Conservation (phyloP, 2,329 filamentous ascomycete species). For the Microascus cirrosus region DNA sequence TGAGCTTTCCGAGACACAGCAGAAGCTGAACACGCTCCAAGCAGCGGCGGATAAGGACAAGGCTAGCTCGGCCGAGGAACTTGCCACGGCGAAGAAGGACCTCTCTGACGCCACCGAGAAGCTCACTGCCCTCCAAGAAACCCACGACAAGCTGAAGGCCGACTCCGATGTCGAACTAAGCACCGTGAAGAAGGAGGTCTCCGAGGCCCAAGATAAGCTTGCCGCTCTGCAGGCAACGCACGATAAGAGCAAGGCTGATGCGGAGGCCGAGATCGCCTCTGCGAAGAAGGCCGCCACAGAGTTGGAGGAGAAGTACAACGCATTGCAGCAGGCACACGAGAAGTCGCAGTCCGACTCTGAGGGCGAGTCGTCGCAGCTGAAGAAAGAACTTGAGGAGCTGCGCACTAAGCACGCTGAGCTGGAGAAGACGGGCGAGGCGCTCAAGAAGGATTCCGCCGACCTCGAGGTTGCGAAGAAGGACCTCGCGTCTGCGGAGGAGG, state of each 20-base stretch:
- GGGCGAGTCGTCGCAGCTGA: background rate
- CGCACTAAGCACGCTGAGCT: constrained; percentile 6
- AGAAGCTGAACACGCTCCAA: constrained; percentile 17
- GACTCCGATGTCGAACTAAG: constrained; percentile 16
- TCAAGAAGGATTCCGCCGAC: constrained; percentile 14
- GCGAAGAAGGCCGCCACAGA: constrained; percentile 17
- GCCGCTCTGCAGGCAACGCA: constrained; percentile 7
- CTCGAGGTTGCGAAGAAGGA: constrained; percentile 19
- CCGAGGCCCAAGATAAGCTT: constrained; percentile 16
- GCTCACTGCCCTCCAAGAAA: constrained; percentile 9
- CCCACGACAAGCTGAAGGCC: constrained; percentile 12
- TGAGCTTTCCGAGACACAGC: constrained; percentile 15
- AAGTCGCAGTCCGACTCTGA: constrained; percentile 3
- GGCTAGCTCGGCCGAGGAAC: constrained; percentile 19
- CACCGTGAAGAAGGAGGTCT: constrained; percentile 16
- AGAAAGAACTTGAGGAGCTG: constrained; percentile 7
- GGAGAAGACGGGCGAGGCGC: constrained; percentile 1
- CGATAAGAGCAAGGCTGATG: constrained; percentile 8
- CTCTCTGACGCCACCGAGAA: constrained; percentile 9
- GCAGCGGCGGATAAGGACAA: constrained; percentile 15
- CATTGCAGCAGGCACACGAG: constrained; percentile 7
- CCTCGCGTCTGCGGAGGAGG: constrained; percentile 6
- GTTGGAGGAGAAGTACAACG: constrained; percentile 14
- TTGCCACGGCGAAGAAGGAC: constrained; percentile 15
- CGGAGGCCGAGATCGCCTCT: constrained; percentile 16